These are phyloP conservation scores for Nakazawaea laoshanensis DNA, from an alignment of 805 yeast genomes.

Conservation along the genomic window DNA sequence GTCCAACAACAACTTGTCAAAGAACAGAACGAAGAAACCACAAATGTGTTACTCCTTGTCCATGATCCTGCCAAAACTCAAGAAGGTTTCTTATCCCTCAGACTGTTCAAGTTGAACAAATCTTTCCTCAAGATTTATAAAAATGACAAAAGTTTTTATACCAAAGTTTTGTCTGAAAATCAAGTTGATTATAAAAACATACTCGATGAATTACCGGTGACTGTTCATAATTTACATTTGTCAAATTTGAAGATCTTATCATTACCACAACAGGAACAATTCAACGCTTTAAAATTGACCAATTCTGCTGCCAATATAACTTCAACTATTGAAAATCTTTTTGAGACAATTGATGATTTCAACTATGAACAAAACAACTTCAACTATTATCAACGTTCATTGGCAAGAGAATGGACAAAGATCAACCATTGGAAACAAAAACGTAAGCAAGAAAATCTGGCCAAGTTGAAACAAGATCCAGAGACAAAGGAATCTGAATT, in stretches of 20 bases:
- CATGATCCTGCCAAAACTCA: constrained; percentile 66
- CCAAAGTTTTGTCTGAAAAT: constrained; percentile 51
- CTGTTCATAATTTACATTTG: constrained; percentile 60
- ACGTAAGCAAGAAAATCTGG: constrained; percentile 56
- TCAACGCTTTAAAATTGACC: constrained; percentile 30
- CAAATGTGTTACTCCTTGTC: constrained; percentile 46
- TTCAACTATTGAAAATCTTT: constrained; percentile 48
- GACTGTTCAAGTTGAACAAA: constrained; percentile 60
- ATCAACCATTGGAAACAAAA: constrained; percentile 69
- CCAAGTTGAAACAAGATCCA: constrained; percentile 50
- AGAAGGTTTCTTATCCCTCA: constrained; percentile 54
- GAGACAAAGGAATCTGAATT: constrained; percentile 28
- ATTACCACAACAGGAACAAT: constrained; percentile 17
- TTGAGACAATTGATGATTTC: constrained; percentile 64
- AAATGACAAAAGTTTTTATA: constrained; percentile 53
- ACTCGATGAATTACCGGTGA: constrained; percentile 63
- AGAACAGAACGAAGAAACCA: constrained; percentile 18
- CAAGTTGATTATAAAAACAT: constrained; percentile 57
- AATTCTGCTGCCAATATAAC: constrained; percentile 29
- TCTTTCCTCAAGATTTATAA: constrained; percentile 43
- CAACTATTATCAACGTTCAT: constrained; percentile 74
- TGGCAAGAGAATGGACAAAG: constrained; percentile 60
- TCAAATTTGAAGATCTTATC: constrained; percentile 28
- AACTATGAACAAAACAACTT: constrained; percentile 73
- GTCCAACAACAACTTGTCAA: constrained; percentile 43